Evolutionary conservation across 495 filamentous ascomycete species (phyloP), one percentile per base, ranked within the genome.

Genomic region (Viridothelium virens): DNA sequence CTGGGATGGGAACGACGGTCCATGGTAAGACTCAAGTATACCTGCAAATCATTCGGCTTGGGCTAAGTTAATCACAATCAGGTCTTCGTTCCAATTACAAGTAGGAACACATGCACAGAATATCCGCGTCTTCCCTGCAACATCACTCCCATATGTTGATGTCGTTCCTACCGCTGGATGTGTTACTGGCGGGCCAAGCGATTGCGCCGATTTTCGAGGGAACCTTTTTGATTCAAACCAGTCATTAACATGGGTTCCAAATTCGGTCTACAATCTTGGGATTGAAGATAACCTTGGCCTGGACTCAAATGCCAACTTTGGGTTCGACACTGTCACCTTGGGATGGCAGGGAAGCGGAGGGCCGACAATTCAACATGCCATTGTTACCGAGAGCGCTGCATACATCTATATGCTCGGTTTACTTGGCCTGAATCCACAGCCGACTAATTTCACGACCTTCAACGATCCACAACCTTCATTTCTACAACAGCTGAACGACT

Each of bases 61-160:
- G 14, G 36, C 38, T 25, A 18, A 47, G 38, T 46, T 36, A 67
- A 71, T 72, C 50, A 69, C 70, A 14, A 66, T 68, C 31, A 74
- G 74, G 74, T 75, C 73, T 4, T 72, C 75, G 63, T 86, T 86
- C 63, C 75, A 77, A 11, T 76, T 88, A 63, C 80, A 78, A 61
- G 77, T 87, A 3, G 86, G 86, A 38, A 79, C 79, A n/a, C 79
- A 82, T 31, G 74, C 77, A 14, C 84, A 87, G 73, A 78, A 82
- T 61, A 73, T 87, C 4, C 82, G 85, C 66, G 78, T 86, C 62
- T 78, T 82, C 37, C 77, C 82, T 50, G 84, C 81, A 66, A 88
- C 85, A 2, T 79, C 78, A 12, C 72, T 84, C 48, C 79, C 81
- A 34, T 83, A 85, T 70, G 80, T 82, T 31, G 87, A 84, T 84